Evolutionary conservation across 495 filamentous ascomycete genomes (phyloP), one percentile per base, ranked within the genome.

Genomic region (Hypoxylon lenormandii): DNA sequence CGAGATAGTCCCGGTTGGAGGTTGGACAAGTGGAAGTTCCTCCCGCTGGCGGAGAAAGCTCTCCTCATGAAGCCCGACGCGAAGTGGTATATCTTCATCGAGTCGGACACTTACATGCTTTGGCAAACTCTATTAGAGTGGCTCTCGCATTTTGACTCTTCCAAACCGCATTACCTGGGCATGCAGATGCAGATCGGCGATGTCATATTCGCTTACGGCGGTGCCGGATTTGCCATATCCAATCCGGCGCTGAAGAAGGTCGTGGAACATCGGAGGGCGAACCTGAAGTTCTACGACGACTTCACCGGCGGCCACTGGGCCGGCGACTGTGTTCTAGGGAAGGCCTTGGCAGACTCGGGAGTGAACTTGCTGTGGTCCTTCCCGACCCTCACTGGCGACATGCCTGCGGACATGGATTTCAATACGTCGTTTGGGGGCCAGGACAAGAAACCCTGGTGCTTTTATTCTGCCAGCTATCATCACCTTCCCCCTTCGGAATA

Each of bases 1-100:
- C 67, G 74, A 26, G 71, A 76, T 59, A 72, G 65, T 47, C 75
- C 72, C 22, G 72, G 72, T 6, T 90, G 87, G 87, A 82, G 76
- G 52, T 79, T 89, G 4, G 87, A 90, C 73, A 89, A 89, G 70
- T 90, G 85, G 82, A 90, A 89, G 72, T 89, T 89, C 73, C 79
- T 90, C 7, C 86, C 86, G 12, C 82, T 88, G 77, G 80, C 88
- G 57, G 79, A 84, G 12, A 79, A 84, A 19, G 82, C 85, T 15
- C 77, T 81, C 38, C 69, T 75, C 21, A 65, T 76, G 56, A 73
- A 73, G 36, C 80, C 82, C n/a, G 62, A 84, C n/a, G 81, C 80
- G 45, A 80, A 84, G 30, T 90, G 87, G 88, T 90, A 82, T 63
- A 79, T 89, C 50, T 89, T 89, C 77, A 82, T 88, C 58, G 88